Evolutionary conservation across 1,284 basidiomycete genomes (phyloP).

Genomic region (Vanrija sp.): DNA sequence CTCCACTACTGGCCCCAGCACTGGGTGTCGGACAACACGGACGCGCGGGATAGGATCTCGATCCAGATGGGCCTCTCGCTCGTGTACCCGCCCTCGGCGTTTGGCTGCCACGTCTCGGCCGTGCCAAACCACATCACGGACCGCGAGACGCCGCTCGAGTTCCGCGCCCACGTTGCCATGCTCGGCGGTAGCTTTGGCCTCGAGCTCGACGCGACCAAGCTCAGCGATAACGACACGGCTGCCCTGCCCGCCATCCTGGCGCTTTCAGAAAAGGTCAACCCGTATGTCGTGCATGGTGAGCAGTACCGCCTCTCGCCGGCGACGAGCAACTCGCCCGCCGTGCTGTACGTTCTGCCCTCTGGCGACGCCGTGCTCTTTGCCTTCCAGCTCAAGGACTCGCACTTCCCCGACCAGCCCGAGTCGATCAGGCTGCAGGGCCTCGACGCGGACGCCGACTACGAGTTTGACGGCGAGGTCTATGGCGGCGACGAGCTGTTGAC

Average conservation of each 20-base stretch:
- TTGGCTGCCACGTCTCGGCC: conserved; percentile 32
- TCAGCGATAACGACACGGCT: conserved; percentile 18
- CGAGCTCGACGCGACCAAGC: conserved; percentile 27
- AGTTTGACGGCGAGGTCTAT: conserved; percentile 14
- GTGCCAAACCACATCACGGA: conserved; percentile 31
- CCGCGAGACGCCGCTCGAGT: conserved; percentile 28
- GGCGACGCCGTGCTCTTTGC: conserved; percentile 11
- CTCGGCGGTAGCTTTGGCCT: conserved; percentile 37
- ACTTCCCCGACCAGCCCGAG: not conserved
- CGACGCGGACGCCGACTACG: conserved; percentile 12
- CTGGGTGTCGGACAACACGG: conserved; percentile 39
- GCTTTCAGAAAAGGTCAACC: conserved; percentile 23
- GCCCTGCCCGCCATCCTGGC: conserved; percentile 17
- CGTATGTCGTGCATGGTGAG: conserved; percentile 27
- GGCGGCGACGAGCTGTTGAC: conserved; percentile 2
- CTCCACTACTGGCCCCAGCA: conserved; percentile 30
- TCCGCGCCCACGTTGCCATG: conserved; percentile 40
- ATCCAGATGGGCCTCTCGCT: conserved; percentile 35
- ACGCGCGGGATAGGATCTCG: conserved; percentile 27
- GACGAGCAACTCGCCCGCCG: conserved; percentile 29
- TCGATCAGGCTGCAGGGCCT: conserved; percentile 20
- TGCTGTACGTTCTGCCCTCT: conserved; percentile 12
- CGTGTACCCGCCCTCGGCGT: conserved; percentile 26
- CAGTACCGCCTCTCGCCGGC: conserved; percentile 22
- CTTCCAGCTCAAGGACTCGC: conserved; percentile 5